Evolutionary conservation across 1,139 yeast genomes (phyloP), one percentile per base, ranked within the genome.

Genomic region (Arxiozyma slooffiae): DNA sequence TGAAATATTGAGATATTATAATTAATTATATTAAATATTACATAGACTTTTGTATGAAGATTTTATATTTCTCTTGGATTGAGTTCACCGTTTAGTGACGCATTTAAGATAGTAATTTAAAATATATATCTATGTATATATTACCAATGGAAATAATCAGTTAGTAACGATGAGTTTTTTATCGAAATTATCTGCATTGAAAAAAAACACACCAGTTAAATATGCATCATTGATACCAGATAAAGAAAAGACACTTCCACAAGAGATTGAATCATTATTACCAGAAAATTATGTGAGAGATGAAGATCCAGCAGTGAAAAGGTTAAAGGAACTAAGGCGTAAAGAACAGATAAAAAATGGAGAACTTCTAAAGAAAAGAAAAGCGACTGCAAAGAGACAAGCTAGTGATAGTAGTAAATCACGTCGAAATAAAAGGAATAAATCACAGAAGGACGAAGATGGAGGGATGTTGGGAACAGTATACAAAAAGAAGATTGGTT

Each of bases 261-360:
- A n/a, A 20, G 45, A 50, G 16, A 52, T 53, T 7, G 41, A 39
- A 18, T 50, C 60, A 11, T 47, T 64, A 24, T 50, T 67, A 34
- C 70, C 70, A 1, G 50, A 54, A 40, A 56, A 58, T 45, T 67
- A 67, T 46, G 55, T 60, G 3, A 56, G 67, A 23, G 62, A 63
- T n/a, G 61, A 66, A 9, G 75, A 71, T 52, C 75, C 75, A 8
- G 74, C 75, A 4, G 71, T 70, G 7, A 80, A 78, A 40, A 68
- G 81, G 52, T 69, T 83, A 41, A 84, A 84, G 58, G 89, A 82
- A 55, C 79, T 81, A 4, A 70, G 90, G 61, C 71, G 80, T 54
- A 65, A 73, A 41, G 88, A 83, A 58, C 70, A 64, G 44, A 76
- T 76, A 48, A 71, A 74, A 54, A 56, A 54, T 47, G 61, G 57